Evolutionary conservation across 2,329 filamentous ascomycete genomes (phyloP).

Genomic region (Fusarium dimerum): DNA sequence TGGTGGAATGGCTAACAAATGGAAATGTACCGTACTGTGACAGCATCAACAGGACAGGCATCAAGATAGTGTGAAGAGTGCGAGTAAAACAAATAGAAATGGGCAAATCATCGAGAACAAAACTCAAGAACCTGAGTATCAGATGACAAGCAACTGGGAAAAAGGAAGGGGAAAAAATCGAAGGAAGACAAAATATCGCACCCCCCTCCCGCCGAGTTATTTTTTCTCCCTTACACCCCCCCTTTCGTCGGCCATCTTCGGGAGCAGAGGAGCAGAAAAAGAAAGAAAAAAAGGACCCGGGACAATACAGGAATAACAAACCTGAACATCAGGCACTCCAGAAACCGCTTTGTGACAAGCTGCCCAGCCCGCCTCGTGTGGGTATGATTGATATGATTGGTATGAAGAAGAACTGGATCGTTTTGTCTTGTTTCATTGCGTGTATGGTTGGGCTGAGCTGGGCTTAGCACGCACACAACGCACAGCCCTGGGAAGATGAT

Average conservation of each 20-base stretch:
- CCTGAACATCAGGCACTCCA: neutral
- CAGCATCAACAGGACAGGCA: neutral
- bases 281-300: no score
- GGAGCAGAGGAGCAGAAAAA: neutral
- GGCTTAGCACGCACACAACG: neutral
- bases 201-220: no score
- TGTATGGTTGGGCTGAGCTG: neutral
- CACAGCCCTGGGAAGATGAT: neutral
- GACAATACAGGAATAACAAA: neutral
- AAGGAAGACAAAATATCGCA: no score
- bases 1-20: neutral
- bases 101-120: neutral
- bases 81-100: neutral
- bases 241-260: neutral
- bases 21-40: neutral
- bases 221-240: neutral
- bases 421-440: neutral
- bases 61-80: neutral
- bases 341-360: no score
- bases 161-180: no score
- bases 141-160: neutral
- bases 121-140: neutral
- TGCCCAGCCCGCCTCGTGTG: neutral
- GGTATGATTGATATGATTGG: neutral
- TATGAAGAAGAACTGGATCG: neutral